Conservation (phyloP, 148 eudicot genomes). For the Rhododendron ferrugineum region DNA sequence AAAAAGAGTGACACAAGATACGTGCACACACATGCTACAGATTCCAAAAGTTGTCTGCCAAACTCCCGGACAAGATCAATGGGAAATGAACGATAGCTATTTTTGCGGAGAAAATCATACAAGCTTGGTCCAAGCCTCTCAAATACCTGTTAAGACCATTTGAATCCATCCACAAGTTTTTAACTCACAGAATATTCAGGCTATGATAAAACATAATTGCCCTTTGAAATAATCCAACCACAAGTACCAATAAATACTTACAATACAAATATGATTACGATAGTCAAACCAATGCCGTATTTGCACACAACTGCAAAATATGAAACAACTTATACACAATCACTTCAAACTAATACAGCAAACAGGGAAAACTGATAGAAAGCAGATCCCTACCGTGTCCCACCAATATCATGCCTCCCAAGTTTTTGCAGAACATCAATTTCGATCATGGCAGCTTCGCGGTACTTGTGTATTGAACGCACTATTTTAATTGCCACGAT, state of each 20-base stretch:
- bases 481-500: constrained; percentile 54
- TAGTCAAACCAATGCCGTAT: constrained; percentile 99
- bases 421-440: constrained; percentile 50
- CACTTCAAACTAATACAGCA: constrained; percentile 17
- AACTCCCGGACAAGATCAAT: constrained; percentile 65
- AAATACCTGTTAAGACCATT: constrained; percentile 51
- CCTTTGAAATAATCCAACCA: constrained; percentile 25
- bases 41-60: constrained; percentile 65
- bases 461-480: constrained; percentile 47
- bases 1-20: constrained; percentile 20
- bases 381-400: constrained; percentile 35
- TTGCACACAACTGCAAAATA: constrained; percentile 99
- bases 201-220: constrained; percentile 18
- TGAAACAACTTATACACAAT: constrained; percentile 43
- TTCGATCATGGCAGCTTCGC: constrained; percentile 64
- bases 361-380: neutral
- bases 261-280: constrained; percentile 99
- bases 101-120: constrained; percentile 64
- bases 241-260: constrained; percentile 56
- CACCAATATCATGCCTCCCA: constrained; percentile 37
- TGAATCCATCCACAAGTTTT: constrained; percentile 37
- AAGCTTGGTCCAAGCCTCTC: constrained; percentile 72
- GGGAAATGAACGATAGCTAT: constrained; percentile 63
- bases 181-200: constrained; percentile 37
- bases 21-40: constrained; percentile 61